phyloP scores from a whole-genome alignment of 2,329 filamentous ascomycete genomes.

The Aureobasidium sp. region DNA sequence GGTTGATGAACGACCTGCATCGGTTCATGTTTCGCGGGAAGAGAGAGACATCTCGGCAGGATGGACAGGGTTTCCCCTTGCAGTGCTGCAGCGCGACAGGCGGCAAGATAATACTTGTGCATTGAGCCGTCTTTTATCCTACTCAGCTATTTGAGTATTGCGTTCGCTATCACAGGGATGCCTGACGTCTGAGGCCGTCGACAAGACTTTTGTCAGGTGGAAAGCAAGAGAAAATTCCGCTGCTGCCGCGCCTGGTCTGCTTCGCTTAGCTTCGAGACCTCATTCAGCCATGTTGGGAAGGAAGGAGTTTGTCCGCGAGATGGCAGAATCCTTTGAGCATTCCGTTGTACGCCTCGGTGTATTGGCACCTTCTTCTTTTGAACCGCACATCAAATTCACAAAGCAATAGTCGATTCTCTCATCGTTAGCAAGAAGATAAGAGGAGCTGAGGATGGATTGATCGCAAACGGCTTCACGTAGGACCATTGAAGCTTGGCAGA shows the following conservation, averaged over 20 bases:
- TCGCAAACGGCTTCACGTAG: background rate
- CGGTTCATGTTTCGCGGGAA: background rate
- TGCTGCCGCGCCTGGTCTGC: background rate
- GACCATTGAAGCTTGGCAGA: background rate
- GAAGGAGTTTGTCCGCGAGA: background rate
- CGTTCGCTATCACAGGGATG: background rate
- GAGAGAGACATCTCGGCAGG: background rate
- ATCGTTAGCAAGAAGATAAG: background rate
- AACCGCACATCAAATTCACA: background rate
- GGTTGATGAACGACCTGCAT: background rate
- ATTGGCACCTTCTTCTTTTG: background rate
- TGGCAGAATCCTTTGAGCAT: background rate
- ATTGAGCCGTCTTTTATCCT: background rate
- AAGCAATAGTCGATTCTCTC: background rate
- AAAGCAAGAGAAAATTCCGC: background rate
- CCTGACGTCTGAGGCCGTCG: background rate
- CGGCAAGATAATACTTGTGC: background rate
- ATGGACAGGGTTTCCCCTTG: conserved; percentile 2
- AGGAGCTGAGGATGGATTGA: background rate
- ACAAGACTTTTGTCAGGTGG: background rate
- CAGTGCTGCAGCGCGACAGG: background rate
- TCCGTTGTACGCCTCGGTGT: background rate
- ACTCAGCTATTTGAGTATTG: background rate
- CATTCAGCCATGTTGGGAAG: background rate
- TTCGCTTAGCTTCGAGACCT: background rate